phyloP scores from a whole-genome alignment of 306 rosid genomes.

The Inga laurina region DNA sequence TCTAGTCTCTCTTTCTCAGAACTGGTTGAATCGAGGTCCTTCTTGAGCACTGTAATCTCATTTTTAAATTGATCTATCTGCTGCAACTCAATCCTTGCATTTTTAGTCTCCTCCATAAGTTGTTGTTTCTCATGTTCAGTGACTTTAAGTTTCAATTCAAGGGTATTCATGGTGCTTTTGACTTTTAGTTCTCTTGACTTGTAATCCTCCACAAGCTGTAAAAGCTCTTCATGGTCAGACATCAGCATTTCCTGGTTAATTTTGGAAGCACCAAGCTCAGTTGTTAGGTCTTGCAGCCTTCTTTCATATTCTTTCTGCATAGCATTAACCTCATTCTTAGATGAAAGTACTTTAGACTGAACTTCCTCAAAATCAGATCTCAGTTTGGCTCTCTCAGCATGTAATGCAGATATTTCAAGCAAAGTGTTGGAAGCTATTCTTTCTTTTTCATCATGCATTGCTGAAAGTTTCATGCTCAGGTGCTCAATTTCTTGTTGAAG shows the following conservation, averaged over 20 bases:
- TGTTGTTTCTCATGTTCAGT: constrained; percentile 48
- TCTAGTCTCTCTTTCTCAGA: constrained; percentile 52
- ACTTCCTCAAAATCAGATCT: constrained; percentile 53
- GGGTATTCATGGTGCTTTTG: constrained; percentile 38
- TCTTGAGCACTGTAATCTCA: constrained; percentile 48
- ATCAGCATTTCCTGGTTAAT: constrained; percentile 42
- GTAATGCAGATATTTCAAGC: constrained; percentile 47
- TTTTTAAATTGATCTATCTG: constrained; percentile 39
- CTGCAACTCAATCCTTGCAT: constrained; percentile 47
- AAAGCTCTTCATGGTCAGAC: constrained; percentile 47
- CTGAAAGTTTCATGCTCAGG: constrained; percentile 49
- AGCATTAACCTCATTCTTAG: constrained; percentile 38
- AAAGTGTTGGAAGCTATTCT: constrained; percentile 46
- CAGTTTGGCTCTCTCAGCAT: constrained; percentile 42
- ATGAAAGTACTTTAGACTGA: constrained; percentile 42
- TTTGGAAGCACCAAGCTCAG: constrained; percentile 45
- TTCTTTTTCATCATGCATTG: constrained; percentile 50
- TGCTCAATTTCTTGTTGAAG: constrained; percentile 51
- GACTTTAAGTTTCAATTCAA: constrained; percentile 51
- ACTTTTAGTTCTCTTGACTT: constrained; percentile 50
- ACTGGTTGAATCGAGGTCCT: constrained; percentile 41
- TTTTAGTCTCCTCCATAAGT: constrained; percentile 46
- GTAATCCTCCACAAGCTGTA: constrained; percentile 48
- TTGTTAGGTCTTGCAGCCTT: constrained; percentile 44
- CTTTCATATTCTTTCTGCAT: constrained; percentile 47